Evolutionary conservation across 805 yeast species (phyloP), one percentile per base, ranked within the genome.

Genomic region (Cyberlindnera mrakii): DNA sequence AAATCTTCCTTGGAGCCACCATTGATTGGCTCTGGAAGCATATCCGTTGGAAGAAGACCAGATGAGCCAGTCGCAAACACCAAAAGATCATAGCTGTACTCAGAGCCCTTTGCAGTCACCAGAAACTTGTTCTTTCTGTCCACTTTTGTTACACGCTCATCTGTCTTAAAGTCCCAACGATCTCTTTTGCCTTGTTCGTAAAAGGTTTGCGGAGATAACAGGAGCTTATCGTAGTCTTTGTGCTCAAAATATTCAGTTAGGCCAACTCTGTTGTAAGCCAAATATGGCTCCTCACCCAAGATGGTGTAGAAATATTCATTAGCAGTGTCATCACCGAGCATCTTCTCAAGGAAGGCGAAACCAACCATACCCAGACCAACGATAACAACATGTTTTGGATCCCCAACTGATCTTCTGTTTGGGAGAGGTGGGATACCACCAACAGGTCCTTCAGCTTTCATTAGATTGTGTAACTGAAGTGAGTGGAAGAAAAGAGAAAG

Each of bases 301-400:
- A 65, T 54, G 1, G 60, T 54, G 30, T 61, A 52, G 15, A 15
- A 41, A 41, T 53, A 65, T 33, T 60, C 58, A 23, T 57, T 42
- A 14, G 51, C 52, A 6, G 57, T 53, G 29, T 60, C 69, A 30
- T 61, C 55, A 15, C 50, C 49, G 19, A 64, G 52, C 55, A 64
- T 50, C 42, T 64, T 64, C 44, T 64, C 67, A 15, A 64, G 43
- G 35, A 64, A 63, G 5, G 67, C 58, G 13, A 62, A 45, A 18
- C 66, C 66, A 25, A 62, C 66, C 69, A 64, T 64, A 15, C 69
- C 69, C 6, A 64, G 52, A 16, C 69, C 68, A 27, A 60, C 59
- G n/a, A 64, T 53, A 7, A 64, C 60, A 18, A 64, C 44, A n/a
- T 48, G 51, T 45, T 56, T 45, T 18, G 39, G 30, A 15, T 13